Percentiles rank a stretch among this genome's conserved stretches.
Conservation (phyloP, 495 filamentous ascomycete species). For the Pyronema omphalodes region DNA sequence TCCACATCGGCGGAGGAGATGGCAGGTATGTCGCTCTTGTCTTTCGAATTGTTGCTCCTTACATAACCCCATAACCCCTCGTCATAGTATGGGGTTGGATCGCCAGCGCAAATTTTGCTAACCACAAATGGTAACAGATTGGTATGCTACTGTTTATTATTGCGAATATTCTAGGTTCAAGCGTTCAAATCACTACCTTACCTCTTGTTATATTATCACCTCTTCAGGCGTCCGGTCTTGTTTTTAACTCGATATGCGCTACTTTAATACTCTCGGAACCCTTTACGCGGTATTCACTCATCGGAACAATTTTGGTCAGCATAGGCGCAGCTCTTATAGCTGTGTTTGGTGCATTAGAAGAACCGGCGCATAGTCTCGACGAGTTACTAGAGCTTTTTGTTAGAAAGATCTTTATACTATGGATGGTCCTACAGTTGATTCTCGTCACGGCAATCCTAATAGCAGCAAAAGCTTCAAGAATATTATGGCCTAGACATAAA, state of each 20-base stretch:
- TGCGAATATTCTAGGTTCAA: constrained; percentile 82
- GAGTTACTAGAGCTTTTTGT: constrained; percentile 65
- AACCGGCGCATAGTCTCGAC: constrained; percentile 72
- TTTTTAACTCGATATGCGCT: constrained; percentile 96
- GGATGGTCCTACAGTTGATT: constrained; percentile 66
- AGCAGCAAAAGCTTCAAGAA: constrained; percentile 31
- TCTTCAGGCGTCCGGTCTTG: constrained; percentile 84
- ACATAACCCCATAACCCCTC: no score
- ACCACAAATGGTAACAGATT: constrained; percentile 28
- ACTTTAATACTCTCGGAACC: constrained; percentile 83
- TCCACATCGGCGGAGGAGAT: constrained; percentile 76
- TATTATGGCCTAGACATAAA: constrained; percentile 11
- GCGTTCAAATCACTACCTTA: constrained; percentile 92
- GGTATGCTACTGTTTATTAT: constrained; percentile 96
- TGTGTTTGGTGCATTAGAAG: constrained; percentile 84
- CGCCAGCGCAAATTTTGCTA: neutral
- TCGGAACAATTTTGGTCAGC: constrained; percentile 76
- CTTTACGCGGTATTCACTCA: constrained; percentile 78
- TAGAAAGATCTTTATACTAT: constrained; percentile 60
- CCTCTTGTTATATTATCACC: constrained; percentile 90
- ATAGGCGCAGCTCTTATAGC: constrained; percentile 76
- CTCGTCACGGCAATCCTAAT: constrained; percentile 50
- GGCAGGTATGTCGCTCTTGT: constrained; percentile 44
- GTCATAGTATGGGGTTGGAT: neutral
- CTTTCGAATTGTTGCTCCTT: neutral